Conservation (phyloP, 2,329 filamentous ascomycete genomes). For the Colletotrichum sp. region DNA sequence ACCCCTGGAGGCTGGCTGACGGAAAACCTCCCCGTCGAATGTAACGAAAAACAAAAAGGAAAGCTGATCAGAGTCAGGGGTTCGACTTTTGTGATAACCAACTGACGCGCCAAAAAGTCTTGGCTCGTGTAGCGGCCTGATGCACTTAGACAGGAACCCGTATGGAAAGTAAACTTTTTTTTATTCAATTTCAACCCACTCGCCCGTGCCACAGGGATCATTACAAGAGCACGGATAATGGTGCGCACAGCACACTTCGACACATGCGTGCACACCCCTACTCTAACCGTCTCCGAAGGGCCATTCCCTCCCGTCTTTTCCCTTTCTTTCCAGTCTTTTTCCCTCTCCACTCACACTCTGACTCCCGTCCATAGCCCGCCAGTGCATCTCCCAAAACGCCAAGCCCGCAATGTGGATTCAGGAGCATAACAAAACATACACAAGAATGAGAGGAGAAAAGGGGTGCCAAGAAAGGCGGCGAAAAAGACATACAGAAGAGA, state of each 20-base stretch:
- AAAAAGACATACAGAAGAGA: neutral
- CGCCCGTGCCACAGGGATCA: neutral
- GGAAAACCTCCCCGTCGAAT: neutral
- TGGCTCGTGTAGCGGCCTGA: neutral
- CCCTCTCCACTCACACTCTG: neutral
- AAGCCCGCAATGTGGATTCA: constrained; percentile 8
- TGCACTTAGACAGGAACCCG: neutral
- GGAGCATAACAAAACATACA: neutral
- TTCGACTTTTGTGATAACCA: neutral
- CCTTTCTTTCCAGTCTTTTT: neutral
- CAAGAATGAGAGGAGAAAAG: neutral
- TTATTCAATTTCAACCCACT: neutral
- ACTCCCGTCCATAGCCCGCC: neutral
- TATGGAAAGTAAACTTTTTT: neutral
- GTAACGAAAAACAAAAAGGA: neutral
- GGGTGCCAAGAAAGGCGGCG: neutral
- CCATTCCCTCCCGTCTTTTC: neutral
- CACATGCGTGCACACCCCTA: neutral
- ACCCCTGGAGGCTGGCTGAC: neutral
- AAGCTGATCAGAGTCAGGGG: neutral
- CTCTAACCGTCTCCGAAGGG: neutral
- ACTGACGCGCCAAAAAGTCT: neutral
- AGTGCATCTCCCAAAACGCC: constrained; percentile 15
- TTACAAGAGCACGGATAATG: constrained; percentile 3
- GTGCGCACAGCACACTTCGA: neutral